Percentiles rank a stretch among this genome's conserved stretches.
Evolutionary conservation across 768 basidiomycete species (phyloP).

Genomic region (Boletus rubropictus): DNA sequence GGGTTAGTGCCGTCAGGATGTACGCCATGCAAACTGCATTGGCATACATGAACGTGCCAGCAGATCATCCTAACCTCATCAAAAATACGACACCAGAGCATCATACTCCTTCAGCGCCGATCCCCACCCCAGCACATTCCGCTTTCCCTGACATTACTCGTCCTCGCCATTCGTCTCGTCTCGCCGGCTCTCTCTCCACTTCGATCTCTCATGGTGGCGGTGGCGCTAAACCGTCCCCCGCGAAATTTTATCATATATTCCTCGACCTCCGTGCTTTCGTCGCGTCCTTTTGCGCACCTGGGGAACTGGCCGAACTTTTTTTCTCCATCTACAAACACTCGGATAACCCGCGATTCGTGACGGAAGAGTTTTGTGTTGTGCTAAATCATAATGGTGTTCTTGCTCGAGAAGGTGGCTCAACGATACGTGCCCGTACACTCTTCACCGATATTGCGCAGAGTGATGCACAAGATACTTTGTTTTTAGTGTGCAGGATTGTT

Average conservation of each 20-base stretch:
- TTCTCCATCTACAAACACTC: slow-evolving; percentile 89
- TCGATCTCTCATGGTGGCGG: slow-evolving; percentile 4
- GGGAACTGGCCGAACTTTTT: slow-evolving; percentile 88
- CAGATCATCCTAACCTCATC: slow-evolving; percentile 33
- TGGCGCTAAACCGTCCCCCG: slow-evolving; percentile 36
- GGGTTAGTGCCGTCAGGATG: slow-evolving; percentile 88
- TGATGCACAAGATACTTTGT: slow-evolving; percentile 82
- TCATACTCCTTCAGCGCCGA: slow-evolving; percentile 35
- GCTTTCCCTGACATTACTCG: slow-evolving; percentile 55
- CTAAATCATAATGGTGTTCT: slow-evolving; percentile 89
- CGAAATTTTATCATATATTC: slow-evolving; percentile 84
- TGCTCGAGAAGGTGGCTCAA: slow-evolving; percentile 65
- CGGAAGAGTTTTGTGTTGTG: slow-evolving; percentile 87
- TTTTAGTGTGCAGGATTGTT: slow-evolving; percentile 86
- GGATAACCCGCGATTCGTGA: slow-evolving; percentile 73
- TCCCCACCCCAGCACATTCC: slow-evolving; percentile 61
- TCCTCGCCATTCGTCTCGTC: slow-evolving; percentile 29
- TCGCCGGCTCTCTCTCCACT: slow-evolving; percentile 32
- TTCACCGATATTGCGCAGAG: slow-evolving; percentile 85
- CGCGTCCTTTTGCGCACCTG: slow-evolving; percentile 82
- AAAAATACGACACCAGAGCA: slow-evolving; percentile 40
- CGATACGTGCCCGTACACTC: slow-evolving; percentile 65
- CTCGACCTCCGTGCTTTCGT: slow-evolving; percentile 90
- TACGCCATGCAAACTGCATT: slow-evolving; percentile 82
- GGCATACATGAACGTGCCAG: slow-evolving; percentile 63